A percentile compares a stretch with the other conserved stretches of the same genome.
These are phyloP conservation scores for Myxozyma vanderwaltii DNA, from an alignment of 805 yeast species.

Conservation along the genomic window DNA sequence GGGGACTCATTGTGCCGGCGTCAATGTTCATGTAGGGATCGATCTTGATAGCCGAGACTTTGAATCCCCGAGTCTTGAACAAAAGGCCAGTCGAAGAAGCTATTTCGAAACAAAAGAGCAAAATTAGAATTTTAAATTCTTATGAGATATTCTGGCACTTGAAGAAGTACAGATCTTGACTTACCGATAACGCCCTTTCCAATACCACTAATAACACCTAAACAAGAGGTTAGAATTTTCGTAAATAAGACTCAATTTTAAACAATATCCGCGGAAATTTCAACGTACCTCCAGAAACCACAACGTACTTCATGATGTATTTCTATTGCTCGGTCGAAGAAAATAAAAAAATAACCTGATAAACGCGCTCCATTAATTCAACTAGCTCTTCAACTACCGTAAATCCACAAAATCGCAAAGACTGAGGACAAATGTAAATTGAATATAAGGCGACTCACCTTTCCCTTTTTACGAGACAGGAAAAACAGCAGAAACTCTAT, in stretches of 20 bases:
- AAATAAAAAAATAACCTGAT: too few relatives aligned
- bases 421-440: too few relatives aligned
- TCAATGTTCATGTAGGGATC: constrained; percentile 99
- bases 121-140: background rate
- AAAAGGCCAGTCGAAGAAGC: constrained; percentile 97
- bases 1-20: constrained; percentile 99
- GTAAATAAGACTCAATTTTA: background rate
- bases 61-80: constrained; percentile 87
- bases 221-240: background rate
- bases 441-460: too few relatives aligned
- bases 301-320: constrained; percentile 90
- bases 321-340: background rate
- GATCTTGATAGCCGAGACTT: constrained; percentile 95
- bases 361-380: too few relatives aligned
- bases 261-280: background rate
- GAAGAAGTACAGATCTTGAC: background rate
- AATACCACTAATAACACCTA: constrained; percentile 94
- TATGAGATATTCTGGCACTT: too few relatives aligned
- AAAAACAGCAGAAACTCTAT: background rate
- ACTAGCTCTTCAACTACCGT: too few relatives aligned
- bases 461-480: background rate
- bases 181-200: constrained; percentile 85
- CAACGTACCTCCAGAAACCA: constrained; percentile 81
- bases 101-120: constrained; percentile 36
- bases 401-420: too few relatives aligned